Base-by-base conservation (phyloP, 441 rosid genomes). In the Croton laevigatus region DNA sequence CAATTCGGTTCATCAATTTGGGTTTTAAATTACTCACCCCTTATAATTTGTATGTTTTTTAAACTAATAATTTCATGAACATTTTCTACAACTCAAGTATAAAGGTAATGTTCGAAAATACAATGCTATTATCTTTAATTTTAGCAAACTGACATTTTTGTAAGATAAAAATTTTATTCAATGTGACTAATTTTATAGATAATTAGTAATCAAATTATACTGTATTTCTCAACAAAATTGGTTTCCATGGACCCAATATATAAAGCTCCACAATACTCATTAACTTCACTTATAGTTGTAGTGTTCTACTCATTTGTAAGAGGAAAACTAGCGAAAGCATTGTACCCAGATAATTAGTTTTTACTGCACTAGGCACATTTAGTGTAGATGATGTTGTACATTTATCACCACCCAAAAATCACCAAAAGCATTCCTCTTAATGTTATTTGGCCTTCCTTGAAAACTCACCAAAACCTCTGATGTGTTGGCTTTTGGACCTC, bases 371-470 rank as follows among this genome's bases (percentile, higher is more conserved):
- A 0, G 71, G 79, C 3, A 13, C 20, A 0, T 6, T 9, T 17
- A 0, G 9, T 2, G 27, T 4, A 20, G 34, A 1, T 2, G 55
- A 27, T 58, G 53, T 16, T 1, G 36, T 1, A 20, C 10, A 6
- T 23, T 46, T 1, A 66, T 67, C 12, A 64, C 49, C 2, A 71
- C 2, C 51, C 19, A 69, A 48, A 65, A 73, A 11, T 69, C 64
- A 0, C 77, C 73, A 0, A 0, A 0, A 0, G 36, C 0, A 2
- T 52, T 66, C 38, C 69, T 55, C 64, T 38, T 76, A 53, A 76
- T 71, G 68, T 45, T 74, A 14, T 59, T 49, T 20, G 80, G 78
- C 23, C 14, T 42, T 42, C 46, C 58, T 8, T 1, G 7, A 7
- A 22, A 37, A 0, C 17, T 42, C 2, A 72, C 9, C 4, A 65